Percentiles rank a stretch among this genome's conserved stretches.
Evolutionary conservation across 148 eudicot genomes (phyloP).

Genomic region (Chenopodium album): DNA sequence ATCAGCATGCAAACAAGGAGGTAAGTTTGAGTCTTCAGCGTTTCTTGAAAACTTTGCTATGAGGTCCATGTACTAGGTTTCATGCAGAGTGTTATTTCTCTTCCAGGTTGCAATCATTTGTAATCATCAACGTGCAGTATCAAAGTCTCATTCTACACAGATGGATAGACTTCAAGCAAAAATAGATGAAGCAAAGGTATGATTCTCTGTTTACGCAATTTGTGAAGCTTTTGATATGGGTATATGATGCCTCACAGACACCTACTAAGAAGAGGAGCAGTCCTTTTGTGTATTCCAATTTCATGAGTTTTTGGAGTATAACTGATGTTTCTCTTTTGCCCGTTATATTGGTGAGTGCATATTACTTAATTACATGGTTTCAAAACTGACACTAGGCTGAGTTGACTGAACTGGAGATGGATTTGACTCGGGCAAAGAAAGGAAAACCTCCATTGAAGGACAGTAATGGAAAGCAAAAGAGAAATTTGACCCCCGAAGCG

Average conservation of each 20-base stretch:
- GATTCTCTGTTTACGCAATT: neutral
- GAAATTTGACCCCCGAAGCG: constrained; percentile 81
- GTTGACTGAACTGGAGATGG: constrained; percentile 60
- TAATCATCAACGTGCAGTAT: constrained; percentile 97
- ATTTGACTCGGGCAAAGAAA: constrained; percentile 80
- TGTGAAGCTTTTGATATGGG: neutral
- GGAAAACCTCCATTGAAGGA: constrained; percentile 81
- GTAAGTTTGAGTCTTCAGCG: constrained; percentile 34
- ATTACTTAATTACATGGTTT: neutral
- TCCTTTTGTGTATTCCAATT: neutral
- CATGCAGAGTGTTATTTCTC: constrained; percentile 15
- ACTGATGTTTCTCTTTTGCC: neutral
- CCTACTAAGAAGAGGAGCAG: neutral
- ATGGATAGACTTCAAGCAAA: constrained; percentile 66
- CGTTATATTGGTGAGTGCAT: neutral
- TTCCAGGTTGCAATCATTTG: constrained; percentile 96
- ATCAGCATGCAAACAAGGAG: constrained; percentile 91
- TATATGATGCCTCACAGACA: neutral
- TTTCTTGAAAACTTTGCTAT: neutral
- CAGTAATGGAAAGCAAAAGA: constrained; percentile 74
- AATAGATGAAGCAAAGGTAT: constrained; percentile 83
- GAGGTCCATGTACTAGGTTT: constrained; percentile 4
- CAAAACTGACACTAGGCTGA: constrained; percentile 37
- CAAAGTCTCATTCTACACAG: constrained; percentile 82
- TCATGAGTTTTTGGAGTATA: neutral